These are phyloP conservation scores for Penicillium arizonense DNA, from an alignment of 495 filamentous ascomycete species.

Conservation along the genomic window DNA sequence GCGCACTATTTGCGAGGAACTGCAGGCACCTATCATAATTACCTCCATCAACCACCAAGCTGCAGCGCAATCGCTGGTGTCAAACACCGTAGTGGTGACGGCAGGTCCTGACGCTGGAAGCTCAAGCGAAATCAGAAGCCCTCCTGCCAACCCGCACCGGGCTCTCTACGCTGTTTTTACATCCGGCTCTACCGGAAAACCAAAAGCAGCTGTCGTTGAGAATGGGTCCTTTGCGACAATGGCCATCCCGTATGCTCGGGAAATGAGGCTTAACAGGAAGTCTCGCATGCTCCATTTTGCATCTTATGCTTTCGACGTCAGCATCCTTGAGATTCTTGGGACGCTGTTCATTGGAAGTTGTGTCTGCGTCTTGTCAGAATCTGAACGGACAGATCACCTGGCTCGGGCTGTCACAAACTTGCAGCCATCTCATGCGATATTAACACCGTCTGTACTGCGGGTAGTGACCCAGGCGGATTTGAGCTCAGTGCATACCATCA, in stretches of 20 bases:
- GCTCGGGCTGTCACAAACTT: conserved; percentile 31
- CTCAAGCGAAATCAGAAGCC: too few relatives aligned
- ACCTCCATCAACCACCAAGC: conserved; percentile 36
- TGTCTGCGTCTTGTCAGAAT: conserved; percentile 41
- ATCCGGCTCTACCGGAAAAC: conserved; percentile 35
- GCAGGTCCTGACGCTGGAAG: too few relatives aligned
- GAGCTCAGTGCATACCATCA: conserved; percentile 28
- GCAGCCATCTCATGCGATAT: conserved; percentile 31
- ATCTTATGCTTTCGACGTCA: conserved; percentile 42
- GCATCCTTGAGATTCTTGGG: conserved; percentile 37
- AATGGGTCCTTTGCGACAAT: conserved; percentile 12
- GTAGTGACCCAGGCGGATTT: conserved; percentile 31
- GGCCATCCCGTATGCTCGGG: conserved; percentile 5
- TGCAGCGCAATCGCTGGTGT: neutral
- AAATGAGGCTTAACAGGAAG: conserved; percentile 31
- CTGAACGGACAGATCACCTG: conserved; percentile 30
- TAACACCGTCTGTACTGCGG: conserved; percentile 40
- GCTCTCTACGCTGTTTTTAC: conserved; percentile 37
- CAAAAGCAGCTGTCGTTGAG: conserved; percentile 31
- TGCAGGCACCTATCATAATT: conserved; percentile 6
- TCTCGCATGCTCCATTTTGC: conserved; percentile 43
- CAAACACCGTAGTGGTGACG: neutral
- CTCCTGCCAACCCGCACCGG: neutral
- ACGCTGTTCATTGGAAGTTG: conserved; percentile 38
- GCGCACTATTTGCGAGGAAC: conserved; percentile 2